Base-by-base conservation (phyloP, 441 rosid species). In the Brassica hybrid region DNA sequence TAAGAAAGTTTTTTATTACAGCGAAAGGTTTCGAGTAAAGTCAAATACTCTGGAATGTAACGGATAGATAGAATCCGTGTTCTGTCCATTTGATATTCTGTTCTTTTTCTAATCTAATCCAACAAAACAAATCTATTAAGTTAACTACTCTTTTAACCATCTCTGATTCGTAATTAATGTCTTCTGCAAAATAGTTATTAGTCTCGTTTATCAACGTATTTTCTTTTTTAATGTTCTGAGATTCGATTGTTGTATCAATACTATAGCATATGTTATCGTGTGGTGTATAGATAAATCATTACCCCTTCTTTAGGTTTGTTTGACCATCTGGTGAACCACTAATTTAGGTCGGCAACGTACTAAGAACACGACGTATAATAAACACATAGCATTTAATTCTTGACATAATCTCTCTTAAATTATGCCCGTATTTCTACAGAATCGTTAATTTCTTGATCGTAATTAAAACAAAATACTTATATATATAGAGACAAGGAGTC, bases 31-130 rank as follows among this genome's bases (percentile, higher is more conserved):
- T 34, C 17, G 25, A 58, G 66, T 70, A 57, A 77, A 77, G 76
- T 77, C 76, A n/a, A 71, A 30, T 71, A 41, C 80, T 76, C 19
- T 52, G 23, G 16, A n/a, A 71, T 43, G 62, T 71, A 77, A 77
- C 68, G 72, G 76, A 71, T 21, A 58, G 60, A 59, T n/a, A n/a
- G n/a, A n/a, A 30, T 71, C 75, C 65, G 21, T 76, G 54, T 76
- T 61, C 16, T 69, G 65, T 50, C 64, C 38, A 7, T 76, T 69
- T 38, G 41, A 73, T 48, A 6, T 45, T 67, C 14, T 27, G 5
- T 6, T 48, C 19, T 6, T 23, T 23, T 23, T 23, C 3, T 23
- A 59, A 43, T 62, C 34, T 62, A 17, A 48, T 72, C 67, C 25
- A 8, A 1, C 5, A 13, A 14, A 52, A 14, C 57, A 14, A 14